Conservation (phyloP, 176 grass and related monocot species). For the Luzula sylvatica region DNA sequence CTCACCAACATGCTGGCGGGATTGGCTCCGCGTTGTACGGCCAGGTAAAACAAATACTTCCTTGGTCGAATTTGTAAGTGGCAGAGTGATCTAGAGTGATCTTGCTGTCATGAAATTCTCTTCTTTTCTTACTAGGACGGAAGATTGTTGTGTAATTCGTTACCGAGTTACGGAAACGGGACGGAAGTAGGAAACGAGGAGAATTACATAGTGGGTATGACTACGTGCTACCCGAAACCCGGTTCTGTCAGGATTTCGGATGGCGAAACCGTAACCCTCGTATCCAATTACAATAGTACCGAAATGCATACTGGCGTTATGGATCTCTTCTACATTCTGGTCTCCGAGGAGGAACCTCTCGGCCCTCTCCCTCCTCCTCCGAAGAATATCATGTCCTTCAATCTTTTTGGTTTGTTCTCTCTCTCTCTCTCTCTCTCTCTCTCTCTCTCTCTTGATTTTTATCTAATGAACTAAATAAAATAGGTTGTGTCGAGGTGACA, state of each 20-base stretch:
- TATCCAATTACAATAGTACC: conserved; percentile 75
- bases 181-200: conserved; percentile 62
- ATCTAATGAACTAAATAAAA: conserved; percentile 5
- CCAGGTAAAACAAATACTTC: conserved; percentile 23
- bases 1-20: conserved; percentile 77
- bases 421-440: conserved; percentile 1
- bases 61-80: too few relatives aligned
- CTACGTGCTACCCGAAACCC: conserved; percentile 57
- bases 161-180: conserved; percentile 45
- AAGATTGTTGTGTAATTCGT: conserved; percentile 50
- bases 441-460: background rate
- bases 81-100: too few relatives aligned
- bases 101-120: too few relatives aligned
- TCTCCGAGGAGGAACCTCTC: conserved; percentile 30
- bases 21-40: conserved; percentile 41
- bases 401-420: conserved; percentile 46
- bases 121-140: conserved; percentile 33
- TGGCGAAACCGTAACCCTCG: conserved; percentile 53
- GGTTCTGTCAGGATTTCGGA: conserved; percentile 41
- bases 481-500: conserved; percentile 16
- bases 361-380: background rate
- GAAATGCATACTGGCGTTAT: conserved; percentile 63
- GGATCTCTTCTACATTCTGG: conserved; percentile 84
- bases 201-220: conserved; percentile 82
- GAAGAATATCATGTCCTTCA: conserved; percentile 22